phyloP scores from a whole-genome alignment of 83 land plant genomes.

The Picea mariana region DNA sequence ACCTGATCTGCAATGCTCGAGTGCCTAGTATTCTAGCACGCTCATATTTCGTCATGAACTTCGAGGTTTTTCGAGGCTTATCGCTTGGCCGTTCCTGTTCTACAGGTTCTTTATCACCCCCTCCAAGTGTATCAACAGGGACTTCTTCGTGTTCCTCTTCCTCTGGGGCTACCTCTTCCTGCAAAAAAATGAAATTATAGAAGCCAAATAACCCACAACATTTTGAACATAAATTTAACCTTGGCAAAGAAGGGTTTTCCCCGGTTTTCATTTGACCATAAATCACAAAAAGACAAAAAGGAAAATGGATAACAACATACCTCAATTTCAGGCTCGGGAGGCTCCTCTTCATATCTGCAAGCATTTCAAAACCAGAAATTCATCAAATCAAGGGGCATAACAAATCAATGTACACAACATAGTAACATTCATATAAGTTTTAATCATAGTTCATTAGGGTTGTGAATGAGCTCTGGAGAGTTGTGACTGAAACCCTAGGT shows the following conservation, averaged over 20 bases:
- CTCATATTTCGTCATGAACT: conserved; percentile 96
- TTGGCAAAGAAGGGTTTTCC: background rate
- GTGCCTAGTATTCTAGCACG: conserved; percentile 95
- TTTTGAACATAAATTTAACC: background rate
- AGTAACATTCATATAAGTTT: no score
- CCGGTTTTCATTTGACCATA: background rate
- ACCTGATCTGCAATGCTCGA: conserved; percentile 98
- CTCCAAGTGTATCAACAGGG: conserved; percentile 46
- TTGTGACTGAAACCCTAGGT: no score
- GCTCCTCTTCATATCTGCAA: conserved; percentile 89
- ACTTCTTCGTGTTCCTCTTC: conserved; percentile 63
- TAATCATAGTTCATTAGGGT: no score
- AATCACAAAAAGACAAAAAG: background rate
- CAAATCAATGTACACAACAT: conserved; percentile 43
- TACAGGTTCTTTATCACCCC: conserved; percentile 44
- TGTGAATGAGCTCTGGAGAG: no score
- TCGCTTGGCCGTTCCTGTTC: conserved; percentile 44
- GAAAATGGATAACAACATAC: conserved; percentile 24
- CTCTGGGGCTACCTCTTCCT: conserved; percentile 80
- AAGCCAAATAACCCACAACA: background rate
- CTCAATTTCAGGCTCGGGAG: conserved; percentile 95
- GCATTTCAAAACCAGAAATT: conserved; percentile 61
- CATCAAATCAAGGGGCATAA: conserved; percentile 58
- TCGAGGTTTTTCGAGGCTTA: conserved; percentile 81
- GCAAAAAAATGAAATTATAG: background rate